These are phyloP conservation scores for Cercospora brassicicola DNA, from an alignment of 2,329 filamentous ascomycete genomes.

Conservation along the genomic window DNA sequence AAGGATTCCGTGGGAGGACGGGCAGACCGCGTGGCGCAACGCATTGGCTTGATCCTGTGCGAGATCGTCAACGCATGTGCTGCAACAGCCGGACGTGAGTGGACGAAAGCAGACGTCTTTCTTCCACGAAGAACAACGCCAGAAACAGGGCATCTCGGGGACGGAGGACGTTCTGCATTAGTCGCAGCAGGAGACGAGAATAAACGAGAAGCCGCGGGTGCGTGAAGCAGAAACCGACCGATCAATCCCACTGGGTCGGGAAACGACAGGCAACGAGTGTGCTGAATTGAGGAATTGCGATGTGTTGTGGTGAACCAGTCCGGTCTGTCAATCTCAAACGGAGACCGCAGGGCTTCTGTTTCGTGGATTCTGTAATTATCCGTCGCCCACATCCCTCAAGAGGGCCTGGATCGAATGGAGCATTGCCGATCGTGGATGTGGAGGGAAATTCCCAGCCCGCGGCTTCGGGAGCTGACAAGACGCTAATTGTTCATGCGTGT, in stretches of 20 bases:
- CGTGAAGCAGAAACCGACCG: neutral
- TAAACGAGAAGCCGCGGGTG: neutral
- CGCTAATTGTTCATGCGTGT: neutral
- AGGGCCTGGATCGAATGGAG: neutral
- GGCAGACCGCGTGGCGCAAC: constrained; percentile 2
- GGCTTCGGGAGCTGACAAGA: neutral
- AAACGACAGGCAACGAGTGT: neutral
- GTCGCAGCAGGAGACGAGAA: neutral
- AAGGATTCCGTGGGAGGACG: neutral
- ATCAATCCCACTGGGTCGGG: neutral
- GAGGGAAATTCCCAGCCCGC: neutral
- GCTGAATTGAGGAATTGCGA: neutral
- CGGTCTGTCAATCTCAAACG: neutral
- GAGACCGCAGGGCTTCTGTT: neutral
- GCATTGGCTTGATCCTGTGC: neutral
- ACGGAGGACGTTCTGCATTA: neutral
- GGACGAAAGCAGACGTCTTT: neutral
- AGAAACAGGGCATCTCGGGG: neutral
- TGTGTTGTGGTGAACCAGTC: neutral
- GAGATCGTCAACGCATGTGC: neutral
- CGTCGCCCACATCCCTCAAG: neutral
- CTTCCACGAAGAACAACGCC: neutral
- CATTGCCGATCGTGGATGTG: neutral
- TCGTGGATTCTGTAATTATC: neutral
- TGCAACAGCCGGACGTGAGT: neutral